A percentile compares a stretch with the other conserved stretches of the same genome.
phyloP scores from a whole-genome alignment of 352 stramenopile species.

The Pythium sukuiense region DNA sequence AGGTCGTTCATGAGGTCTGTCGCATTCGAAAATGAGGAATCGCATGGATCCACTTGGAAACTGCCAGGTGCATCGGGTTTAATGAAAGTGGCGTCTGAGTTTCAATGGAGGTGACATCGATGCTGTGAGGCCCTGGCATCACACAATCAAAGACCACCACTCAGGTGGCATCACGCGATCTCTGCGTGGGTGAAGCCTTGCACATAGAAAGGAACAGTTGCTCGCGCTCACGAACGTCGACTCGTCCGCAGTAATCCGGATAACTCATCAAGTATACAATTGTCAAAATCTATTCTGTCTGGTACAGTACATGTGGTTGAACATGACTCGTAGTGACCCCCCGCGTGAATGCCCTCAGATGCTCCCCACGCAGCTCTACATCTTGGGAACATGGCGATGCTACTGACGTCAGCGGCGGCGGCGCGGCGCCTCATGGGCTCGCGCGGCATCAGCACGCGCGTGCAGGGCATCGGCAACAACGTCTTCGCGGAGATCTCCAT shows the following conservation, averaged over 20 bases:
- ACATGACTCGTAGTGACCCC: neutral
- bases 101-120: conserved; percentile 3
- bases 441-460: conserved; percentile 59
- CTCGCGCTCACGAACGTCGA: conserved; percentile 1
- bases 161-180: conserved; percentile 3
- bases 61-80: neutral
- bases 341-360: neutral
- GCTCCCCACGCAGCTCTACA: neutral
- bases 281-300: neutral
- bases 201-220: neutral
- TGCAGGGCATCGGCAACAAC: conserved; percentile 67
- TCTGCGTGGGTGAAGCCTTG: neutral
- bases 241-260: neutral
- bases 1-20: neutral
- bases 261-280: neutral
- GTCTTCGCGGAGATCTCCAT: conserved; percentile 89
- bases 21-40: neutral
- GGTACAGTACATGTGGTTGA: neutral
- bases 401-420: neutral
- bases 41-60: conserved; percentile 2
- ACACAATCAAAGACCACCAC: conserved; percentile 17
- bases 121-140: conserved; percentile 27
- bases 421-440: conserved; percentile 1
- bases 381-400: neutral
- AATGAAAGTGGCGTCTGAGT: neutral